These are phyloP conservation scores for Sporothrix brasiliensis DNA, from an alignment of 2,329 filamentous ascomycete species.

Conservation along the genomic window DNA sequence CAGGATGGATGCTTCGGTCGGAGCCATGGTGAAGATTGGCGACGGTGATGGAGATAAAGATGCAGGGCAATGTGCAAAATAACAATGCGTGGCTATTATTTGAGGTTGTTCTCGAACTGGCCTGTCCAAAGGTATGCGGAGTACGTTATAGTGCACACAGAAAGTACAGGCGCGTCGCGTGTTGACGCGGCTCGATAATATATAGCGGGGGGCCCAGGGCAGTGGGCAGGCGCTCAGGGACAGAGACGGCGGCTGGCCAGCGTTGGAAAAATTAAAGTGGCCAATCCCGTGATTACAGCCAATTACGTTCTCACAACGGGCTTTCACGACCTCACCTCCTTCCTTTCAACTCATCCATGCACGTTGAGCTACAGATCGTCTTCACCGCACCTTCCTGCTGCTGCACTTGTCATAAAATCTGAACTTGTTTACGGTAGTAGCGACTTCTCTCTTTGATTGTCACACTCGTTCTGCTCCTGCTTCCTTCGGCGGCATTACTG, in stretches of 20 bases:
- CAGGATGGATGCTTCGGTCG: conserved; percentile 72
- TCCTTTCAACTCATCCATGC: conserved; percentile 15
- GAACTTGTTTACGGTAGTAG: background rate
- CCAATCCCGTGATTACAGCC: conserved; percentile 25
- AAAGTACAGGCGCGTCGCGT: conserved; percentile 31
- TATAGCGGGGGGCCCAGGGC: conserved; percentile 17
- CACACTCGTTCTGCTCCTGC: background rate
- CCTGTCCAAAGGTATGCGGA: background rate
- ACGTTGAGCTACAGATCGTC: background rate
- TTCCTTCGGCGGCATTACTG: background rate
- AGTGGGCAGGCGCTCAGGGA: background rate
- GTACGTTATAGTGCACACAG: conserved; percentile 15
- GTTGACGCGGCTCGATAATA: conserved; percentile 21
- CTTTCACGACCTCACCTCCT: conserved; percentile 20
- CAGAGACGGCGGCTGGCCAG: background rate
- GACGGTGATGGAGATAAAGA: background rate
- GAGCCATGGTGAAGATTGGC: conserved; percentile 58
- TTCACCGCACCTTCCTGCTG: conserved; percentile 12
- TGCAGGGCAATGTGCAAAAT: background rate
- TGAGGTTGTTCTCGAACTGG: background rate
- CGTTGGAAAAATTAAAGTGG: conserved; percentile 20
- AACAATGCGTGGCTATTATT: background rate
- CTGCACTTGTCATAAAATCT: background rate
- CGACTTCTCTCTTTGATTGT: background rate
- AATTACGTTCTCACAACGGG: background rate